phyloP scores from a whole-genome alignment of 306 rosid genomes.

The Quercus robur region DNA sequence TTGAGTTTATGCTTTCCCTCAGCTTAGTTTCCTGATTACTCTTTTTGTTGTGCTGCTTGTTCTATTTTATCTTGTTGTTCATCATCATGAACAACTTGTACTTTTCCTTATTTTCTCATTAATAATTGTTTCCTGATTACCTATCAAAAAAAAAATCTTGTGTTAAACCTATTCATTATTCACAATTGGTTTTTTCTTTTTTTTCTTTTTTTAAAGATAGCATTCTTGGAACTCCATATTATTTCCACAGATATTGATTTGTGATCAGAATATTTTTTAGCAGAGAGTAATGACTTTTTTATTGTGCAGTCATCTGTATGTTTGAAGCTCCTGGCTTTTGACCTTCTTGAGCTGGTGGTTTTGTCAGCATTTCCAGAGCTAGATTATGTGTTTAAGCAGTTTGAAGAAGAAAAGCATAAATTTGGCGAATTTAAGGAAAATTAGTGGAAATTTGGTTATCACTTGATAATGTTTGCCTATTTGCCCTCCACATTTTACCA shows the following conservation, averaged over 20 bases:
- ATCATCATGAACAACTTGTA: too few relatives aligned
- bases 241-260: background rate
- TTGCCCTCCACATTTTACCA: background rate
- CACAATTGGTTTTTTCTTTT: too few relatives aligned
- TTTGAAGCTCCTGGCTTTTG: constrained; percentile 80
- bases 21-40: too few relatives aligned
- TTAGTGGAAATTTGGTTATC: background rate
- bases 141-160: background rate
- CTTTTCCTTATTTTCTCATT: too few relatives aligned
- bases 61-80: too few relatives aligned
- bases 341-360: constrained; percentile 74
- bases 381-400: constrained; percentile 56
- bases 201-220: background rate
- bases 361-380: constrained; percentile 82
- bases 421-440: constrained; percentile 49
- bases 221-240: background rate
- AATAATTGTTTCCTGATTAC: too few relatives aligned
- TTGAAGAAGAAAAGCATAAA: constrained; percentile 70
- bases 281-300: constrained; percentile 1
- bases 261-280: background rate
- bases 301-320: constrained; percentile 79
- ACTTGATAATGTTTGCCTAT: background rate
- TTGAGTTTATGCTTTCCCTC: too few relatives aligned
- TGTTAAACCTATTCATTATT: too few relatives aligned
- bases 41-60: too few relatives aligned